Evolutionary conservation across 495 filamentous ascomycete genomes (phyloP), one percentile per base, ranked within the genome.

Genomic region (Hypoxylon intermedium): DNA sequence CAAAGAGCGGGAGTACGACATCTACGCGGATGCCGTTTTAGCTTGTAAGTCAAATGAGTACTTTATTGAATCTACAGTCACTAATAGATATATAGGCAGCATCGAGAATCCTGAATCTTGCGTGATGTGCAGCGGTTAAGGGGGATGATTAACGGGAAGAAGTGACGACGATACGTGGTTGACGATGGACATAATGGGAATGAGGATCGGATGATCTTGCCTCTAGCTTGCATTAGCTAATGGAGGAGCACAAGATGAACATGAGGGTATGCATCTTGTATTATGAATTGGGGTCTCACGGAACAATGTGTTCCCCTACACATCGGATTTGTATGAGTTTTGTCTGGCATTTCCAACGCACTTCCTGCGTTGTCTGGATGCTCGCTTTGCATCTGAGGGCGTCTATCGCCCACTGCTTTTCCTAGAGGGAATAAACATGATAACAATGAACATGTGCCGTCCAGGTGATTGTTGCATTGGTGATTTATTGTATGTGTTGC

Each of bases 31-130:
- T 65, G 88, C 90, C 51, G 93, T 91, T 20, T 79, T 98, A 73
- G 83, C 86, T 72, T 98, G 94, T 87, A 89, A 80, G 82, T 74
- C 9, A 11, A 53, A 30, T 38, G 11, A 2, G 15, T n/a, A n/a
- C n/a, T n/a, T n/a, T n/a, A n/a, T n/a, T n/a, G 7, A 7, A n/a
- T 20, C 6, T 15, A 9, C 44, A 38, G 11, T 18, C 41, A 47
- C 73, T 76, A 66, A 77, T 42, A 54, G 58, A 23, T 30, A 20
- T 41, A 59, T 38, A 83, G 81, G 81, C 74, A 93, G 90, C 77
- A 96, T 96, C 69, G 89, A 96, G 76, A 93, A 96, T 81, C 88
- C 86, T 67, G 92, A 96, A 72, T 81, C 83, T 16, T 96, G 92
- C 74, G 62, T 93, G 0, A 96, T 96, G 92, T 96, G 92, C 85